phyloP scores from a whole-genome alignment of 2,329 filamentous ascomycete species.

The Cercospora sojina region DNA sequence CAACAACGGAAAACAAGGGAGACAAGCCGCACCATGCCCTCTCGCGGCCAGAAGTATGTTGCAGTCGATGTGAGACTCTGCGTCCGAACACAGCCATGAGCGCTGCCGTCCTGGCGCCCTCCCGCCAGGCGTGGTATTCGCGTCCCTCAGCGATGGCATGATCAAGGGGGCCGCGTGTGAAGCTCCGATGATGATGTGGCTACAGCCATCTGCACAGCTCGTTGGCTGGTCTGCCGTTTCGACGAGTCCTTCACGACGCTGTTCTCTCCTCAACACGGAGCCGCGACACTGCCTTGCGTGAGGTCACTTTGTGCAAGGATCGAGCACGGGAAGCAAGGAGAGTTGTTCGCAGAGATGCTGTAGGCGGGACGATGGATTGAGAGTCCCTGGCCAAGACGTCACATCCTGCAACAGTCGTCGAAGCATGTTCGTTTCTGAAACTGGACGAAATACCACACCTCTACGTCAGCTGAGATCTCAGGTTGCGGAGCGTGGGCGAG shows the following conservation, averaged over 20 bases:
- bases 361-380: background rate
- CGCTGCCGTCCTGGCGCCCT: background rate
- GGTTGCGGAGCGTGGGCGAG: background rate
- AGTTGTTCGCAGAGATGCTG: background rate
- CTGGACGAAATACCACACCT: background rate
- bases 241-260: background rate
- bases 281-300: background rate
- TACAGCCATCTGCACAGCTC: background rate
- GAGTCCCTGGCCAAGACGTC: background rate
- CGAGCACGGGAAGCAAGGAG: background rate
- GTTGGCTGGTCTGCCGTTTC: background rate
- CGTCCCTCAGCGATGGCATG: background rate
- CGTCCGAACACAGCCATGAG: background rate
- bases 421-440: background rate
- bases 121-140: background rate
- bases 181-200: background rate
- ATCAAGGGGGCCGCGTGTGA: background rate
- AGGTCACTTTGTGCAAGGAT: background rate
- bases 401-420: background rate
- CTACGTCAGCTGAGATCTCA: background rate
- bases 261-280: background rate
- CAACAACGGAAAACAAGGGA: background rate
- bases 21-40: background rate
- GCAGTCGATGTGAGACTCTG: background rate
- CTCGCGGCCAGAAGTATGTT: background rate